Conservation (phyloP, 2,329 filamentous ascomycete genomes). For the Macrophomina pseudophaseolina region DNA sequence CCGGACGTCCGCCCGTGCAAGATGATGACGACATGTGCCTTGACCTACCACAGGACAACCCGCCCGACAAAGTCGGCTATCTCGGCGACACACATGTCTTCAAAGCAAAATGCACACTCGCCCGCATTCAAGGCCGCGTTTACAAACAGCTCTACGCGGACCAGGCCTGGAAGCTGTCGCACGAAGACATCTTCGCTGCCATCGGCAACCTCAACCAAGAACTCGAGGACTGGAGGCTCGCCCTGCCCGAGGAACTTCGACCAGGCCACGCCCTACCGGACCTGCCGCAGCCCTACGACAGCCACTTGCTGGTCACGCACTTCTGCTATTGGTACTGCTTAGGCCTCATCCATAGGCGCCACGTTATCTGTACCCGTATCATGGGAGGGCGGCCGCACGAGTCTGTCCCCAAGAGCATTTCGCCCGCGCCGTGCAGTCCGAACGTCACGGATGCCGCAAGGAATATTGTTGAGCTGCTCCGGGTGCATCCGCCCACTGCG, state of each 20-base stretch:
- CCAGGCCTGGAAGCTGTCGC: not conserved
- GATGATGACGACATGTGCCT: not conserved
- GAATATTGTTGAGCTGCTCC: not conserved
- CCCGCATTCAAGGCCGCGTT: not conserved
- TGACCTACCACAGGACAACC: not conserved
- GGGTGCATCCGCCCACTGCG: not conserved
- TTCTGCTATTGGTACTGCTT: constrained; percentile 12
- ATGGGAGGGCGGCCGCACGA: not conserved
- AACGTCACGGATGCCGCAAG: not conserved
- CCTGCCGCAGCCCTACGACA: not conserved
- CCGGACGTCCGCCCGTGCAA: not conserved
- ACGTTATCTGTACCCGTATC: not conserved
- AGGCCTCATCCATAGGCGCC: not conserved
- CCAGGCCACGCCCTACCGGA: not conserved
- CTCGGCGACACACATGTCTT: not conserved
- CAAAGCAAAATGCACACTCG: not conserved
- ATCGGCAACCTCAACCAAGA: not conserved
- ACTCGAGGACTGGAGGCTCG: not conserved
- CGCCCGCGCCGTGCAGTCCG: not conserved
- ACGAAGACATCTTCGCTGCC: not conserved
- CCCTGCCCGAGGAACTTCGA: not conserved
- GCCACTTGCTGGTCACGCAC: not conserved
- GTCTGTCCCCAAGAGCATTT: not conserved
- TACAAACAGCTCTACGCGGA: constrained; percentile 16
- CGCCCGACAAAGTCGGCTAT: not conserved